These are phyloP conservation scores for Biscutella laevigata DNA, from an alignment of 441 rosid species.

Conservation along the genomic window DNA sequence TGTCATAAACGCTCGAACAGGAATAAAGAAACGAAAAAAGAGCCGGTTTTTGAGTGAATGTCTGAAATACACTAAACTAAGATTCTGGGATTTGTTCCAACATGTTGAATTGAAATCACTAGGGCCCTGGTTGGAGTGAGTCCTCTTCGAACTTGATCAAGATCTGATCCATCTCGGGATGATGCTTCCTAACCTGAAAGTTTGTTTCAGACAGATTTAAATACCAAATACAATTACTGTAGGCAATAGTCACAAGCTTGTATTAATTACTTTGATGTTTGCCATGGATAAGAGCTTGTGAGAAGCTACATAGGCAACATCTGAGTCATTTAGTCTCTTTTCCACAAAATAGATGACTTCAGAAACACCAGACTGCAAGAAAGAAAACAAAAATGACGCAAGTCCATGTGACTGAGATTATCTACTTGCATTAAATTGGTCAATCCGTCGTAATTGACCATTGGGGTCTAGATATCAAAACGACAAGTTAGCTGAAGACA, in stretches of 20 bases:
- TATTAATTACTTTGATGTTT: constrained; percentile 58
- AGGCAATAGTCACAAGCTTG: too few relatives aligned
- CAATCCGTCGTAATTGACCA: not conserved
- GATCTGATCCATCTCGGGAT: constrained; percentile 55
- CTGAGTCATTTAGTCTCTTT: constrained; percentile 49
- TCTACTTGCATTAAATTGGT: not conserved
- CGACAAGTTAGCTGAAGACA: not conserved
- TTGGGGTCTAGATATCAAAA: not conserved
- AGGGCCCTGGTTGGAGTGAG: constrained; percentile 20
- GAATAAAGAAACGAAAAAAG: constrained; percentile 17
- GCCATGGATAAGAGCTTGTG: constrained; percentile 81
- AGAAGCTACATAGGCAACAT: constrained; percentile 57
- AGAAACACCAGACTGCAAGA: constrained; percentile 73
- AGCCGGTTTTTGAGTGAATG: constrained; percentile 3
- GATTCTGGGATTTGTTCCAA: not conserved
- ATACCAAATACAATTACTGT: not conserved
- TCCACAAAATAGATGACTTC: constrained; percentile 83
- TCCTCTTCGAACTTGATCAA: constrained; percentile 54
- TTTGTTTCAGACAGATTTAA: not conserved
- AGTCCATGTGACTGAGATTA: not conserved
- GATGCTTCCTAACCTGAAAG: constrained; percentile 67
- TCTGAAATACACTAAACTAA: not conserved
- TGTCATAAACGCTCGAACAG: constrained; percentile 18
- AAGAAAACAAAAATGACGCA: constrained; percentile 4
- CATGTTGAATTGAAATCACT: not conserved